Evolutionary conservation across 805 yeast genomes (phyloP), one percentile per base, ranked within the genome.

Genomic region (Candida taoyuanica): DNA sequence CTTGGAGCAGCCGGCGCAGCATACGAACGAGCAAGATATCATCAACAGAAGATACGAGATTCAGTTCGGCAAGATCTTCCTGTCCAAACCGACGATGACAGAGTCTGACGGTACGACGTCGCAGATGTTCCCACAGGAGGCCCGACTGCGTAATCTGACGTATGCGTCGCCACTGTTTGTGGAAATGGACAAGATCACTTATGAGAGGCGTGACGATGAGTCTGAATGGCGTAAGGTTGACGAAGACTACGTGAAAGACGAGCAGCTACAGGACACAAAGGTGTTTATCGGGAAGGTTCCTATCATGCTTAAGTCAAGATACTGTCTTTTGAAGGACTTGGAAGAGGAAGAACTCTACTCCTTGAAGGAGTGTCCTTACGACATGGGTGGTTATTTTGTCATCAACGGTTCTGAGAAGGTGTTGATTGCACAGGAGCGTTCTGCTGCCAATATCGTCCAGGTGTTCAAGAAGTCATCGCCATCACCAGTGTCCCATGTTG

Each of bases 51-150:
- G 97, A 49, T 94, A 88, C 56, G 97, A 91, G 64, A 93, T 93
- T 59, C 80, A 89, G n/a, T 93, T 93, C 65, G 99, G 98, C 49
- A 94, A 91, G 62, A 93, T 94, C 55, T 93, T 85, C 64, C 79
- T 93, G 50, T 88, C 98, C 18, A 85, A 89, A 56, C 99, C 99
- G 32, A 87, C 96, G 34, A 95, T 93, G 76, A 94, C 98, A 16
- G 99, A 93, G 68, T 96, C 98, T 14, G 99, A 93, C 67, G 99
- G 99, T 69, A 88, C 95, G n/a, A 91, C 98, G n/a, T 91, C 88
- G 56, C 94, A 95, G 12, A 79, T 93, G 81, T 85, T 85, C 59
- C 98, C 99, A 9, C 98, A 94, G 65, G 99, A 93, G 63, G 98
- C 98, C 7, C 77, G 99, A 55, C 73, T 93, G 48, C 81, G 99